These are phyloP conservation scores for Diaporthe velutina DNA, from an alignment of 2,329 filamentous ascomycete genomes.

Conservation along the genomic window DNA sequence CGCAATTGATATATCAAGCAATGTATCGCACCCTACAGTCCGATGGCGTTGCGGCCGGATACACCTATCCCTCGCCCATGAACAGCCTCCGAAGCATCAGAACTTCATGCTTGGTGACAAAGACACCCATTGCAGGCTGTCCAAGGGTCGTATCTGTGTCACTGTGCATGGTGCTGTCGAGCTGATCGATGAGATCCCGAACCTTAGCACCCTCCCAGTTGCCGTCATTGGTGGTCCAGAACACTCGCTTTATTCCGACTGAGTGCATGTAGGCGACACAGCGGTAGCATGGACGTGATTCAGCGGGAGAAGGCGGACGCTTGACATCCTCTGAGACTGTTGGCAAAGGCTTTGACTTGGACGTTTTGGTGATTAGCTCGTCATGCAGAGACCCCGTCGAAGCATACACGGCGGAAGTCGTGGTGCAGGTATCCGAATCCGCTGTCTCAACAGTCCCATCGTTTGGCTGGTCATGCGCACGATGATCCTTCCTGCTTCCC, in stretches of 20 bases:
- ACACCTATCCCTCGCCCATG: constrained; percentile 24
- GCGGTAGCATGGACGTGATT: constrained; percentile 64
- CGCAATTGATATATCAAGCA: neutral
- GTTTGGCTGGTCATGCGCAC: neutral
- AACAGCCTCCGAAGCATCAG: constrained; percentile 55
- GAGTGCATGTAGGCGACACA: constrained; percentile 65
- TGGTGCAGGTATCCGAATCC: constrained; percentile 20
- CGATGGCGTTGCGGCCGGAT: neutral
- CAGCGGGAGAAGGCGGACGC: constrained; percentile 40
- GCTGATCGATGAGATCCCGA: constrained; percentile 59
- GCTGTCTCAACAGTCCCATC: neutral
- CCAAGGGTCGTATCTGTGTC: constrained; percentile 34
- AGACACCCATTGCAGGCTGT: constrained; percentile 48
- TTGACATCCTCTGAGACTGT: neutral
- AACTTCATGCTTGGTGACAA: constrained; percentile 67
- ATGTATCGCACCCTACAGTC: neutral
- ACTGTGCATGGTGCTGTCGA: constrained; percentile 50
- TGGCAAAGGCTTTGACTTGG: constrained; percentile 11
- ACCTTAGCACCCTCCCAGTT: constrained; percentile 65
- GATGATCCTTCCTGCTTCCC: neutral
- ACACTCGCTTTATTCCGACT: constrained; percentile 64
- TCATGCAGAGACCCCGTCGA: constrained; percentile 59
- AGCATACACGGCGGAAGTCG: constrained; percentile 5
- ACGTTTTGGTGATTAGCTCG: constrained; percentile 52
- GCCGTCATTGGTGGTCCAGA: constrained; percentile 63